phyloP scores from a whole-genome alignment of 1,284 basidiomycete species.

The Heterobasidion occidentale region DNA sequence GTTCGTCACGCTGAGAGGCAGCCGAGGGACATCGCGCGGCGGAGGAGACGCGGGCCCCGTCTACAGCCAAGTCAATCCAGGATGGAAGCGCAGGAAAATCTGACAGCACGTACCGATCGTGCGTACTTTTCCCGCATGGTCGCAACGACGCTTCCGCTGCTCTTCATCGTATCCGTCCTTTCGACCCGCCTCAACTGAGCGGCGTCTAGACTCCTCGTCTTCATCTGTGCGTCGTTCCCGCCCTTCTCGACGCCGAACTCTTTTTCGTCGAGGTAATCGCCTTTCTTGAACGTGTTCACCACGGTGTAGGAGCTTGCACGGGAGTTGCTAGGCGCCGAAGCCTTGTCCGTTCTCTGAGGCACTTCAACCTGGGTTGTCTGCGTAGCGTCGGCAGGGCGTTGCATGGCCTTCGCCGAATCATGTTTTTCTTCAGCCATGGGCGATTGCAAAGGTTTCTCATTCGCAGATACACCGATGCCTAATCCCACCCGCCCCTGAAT shows the following conservation, averaged over 20 bases:
- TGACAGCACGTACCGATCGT: slow-evolving; percentile 34
- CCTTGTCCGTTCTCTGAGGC: background rate
- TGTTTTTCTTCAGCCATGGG: background rate
- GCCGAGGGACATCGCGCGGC: slow-evolving; percentile 51
- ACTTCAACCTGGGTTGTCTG: background rate
- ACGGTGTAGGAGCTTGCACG: slow-evolving; percentile 6
- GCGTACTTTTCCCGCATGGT: slow-evolving; percentile 60
- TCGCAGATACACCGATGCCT: background rate
- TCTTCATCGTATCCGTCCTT: slow-evolving; percentile 28
- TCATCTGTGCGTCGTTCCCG: slow-evolving; percentile 12
- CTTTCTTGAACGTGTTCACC: slow-evolving; percentile 13
- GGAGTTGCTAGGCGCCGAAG: background rate
- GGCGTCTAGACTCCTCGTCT: slow-evolving; percentile 17
- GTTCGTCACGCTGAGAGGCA: slow-evolving; percentile 56
- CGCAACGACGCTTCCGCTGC: slow-evolving; percentile 55
- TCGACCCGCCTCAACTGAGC: slow-evolving; percentile 15
- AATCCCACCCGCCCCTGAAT: background rate
- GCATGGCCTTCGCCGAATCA: background rate
- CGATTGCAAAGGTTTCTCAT: background rate
- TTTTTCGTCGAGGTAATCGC: slow-evolving; percentile 26
- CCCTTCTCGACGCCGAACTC: slow-evolving; percentile 27
- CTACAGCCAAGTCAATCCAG: slow-evolving; percentile 22
- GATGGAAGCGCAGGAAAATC: background rate
- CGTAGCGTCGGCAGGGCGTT: no score
- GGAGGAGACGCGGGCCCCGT: slow-evolving; percentile 43